phyloP scores from a whole-genome alignment of 1,139 yeast genomes.

The Yamadazyma jaroonii region DNA sequence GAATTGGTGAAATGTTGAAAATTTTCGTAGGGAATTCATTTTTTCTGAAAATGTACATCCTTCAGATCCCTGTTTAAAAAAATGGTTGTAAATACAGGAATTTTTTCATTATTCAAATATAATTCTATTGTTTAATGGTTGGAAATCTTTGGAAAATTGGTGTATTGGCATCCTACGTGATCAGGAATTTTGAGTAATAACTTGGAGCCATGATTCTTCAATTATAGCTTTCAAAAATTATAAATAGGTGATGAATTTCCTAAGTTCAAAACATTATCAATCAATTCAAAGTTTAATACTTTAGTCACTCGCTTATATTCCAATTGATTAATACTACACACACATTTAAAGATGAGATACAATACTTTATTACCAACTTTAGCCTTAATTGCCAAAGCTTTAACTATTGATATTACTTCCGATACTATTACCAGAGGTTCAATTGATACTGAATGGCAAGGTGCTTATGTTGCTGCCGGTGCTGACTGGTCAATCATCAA shows the following conservation, averaged over 20 bases:
- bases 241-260: constrained; percentile 3
- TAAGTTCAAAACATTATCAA: constrained; percentile 5
- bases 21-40: too few relatives aligned
- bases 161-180: too few relatives aligned
- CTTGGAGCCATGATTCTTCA: too few relatives aligned
- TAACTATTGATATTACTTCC: constrained; percentile 14
- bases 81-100: too few relatives aligned
- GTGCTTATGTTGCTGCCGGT: constrained; percentile 24
- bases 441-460: constrained; percentile 20
- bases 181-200: too few relatives aligned
- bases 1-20: too few relatives aligned
- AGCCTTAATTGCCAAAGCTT: constrained; percentile 15
- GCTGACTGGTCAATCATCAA: constrained; percentile 30
- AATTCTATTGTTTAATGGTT: neutral
- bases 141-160: too few relatives aligned
- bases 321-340: neutral
- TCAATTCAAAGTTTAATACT: neutral
- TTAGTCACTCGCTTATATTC: constrained; percentile 8
- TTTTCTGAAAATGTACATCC: too few relatives aligned
- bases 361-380: constrained; percentile 15
- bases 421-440: constrained; percentile 19
- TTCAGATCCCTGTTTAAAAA: too few relatives aligned
- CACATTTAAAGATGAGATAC: constrained; percentile 12
- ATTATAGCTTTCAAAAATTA: constrained; percentile 1
- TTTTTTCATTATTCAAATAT: neutral